Evolutionary conservation across 2,329 filamentous ascomycete genomes (phyloP).

Genomic region (Talaromyces sp.): DNA sequence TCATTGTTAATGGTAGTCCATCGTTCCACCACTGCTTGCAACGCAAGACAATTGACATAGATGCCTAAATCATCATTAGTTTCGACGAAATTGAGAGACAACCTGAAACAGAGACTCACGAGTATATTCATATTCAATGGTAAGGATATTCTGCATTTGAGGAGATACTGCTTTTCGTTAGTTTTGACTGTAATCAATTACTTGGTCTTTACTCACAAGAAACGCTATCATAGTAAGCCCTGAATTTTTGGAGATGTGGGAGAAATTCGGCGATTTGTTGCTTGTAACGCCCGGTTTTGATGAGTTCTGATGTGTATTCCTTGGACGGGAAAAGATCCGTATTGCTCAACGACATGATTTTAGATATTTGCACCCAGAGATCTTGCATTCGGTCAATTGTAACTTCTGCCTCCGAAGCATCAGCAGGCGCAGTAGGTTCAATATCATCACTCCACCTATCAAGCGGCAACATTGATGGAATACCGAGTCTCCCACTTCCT

Average conservation of each 20-base stretch:
- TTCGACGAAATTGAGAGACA: slow-evolving; percentile 7
- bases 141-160: slow-evolving; percentile 69
- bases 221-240: slow-evolving; percentile 75
- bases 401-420: slow-evolving; percentile 30
- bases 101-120: slow-evolving; percentile 48
- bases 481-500: slow-evolving; percentile 84
- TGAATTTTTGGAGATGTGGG: slow-evolving; percentile 74
- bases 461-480: slow-evolving; percentile 85
- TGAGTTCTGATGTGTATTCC: slow-evolving; percentile 82
- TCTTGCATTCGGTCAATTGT: slow-evolving; percentile 62
- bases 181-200: not conserved
- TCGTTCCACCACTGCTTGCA: slow-evolving; percentile 92
- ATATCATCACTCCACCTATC: slow-evolving; percentile 42
- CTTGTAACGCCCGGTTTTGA: slow-evolving; percentile 80
- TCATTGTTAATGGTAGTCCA: slow-evolving; percentile 67
- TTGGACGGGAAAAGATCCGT: slow-evolving; percentile 82
- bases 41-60: slow-evolving; percentile 87
- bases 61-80: slow-evolving; percentile 43
- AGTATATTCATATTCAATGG: slow-evolving; percentile 94
- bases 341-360: slow-evolving; percentile 87
- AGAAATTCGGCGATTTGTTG: slow-evolving; percentile 76
- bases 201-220: slow-evolving; percentile 41
- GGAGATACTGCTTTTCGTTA: slow-evolving; percentile 45
- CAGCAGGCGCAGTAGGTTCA: slow-evolving; percentile 29
- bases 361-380: slow-evolving; percentile 91